A percentile compares a stretch with the other conserved stretches of the same genome.
phyloP scores from a whole-genome alignment of 2,329 filamentous ascomycete species.

The Colletotrichum kahawae region DNA sequence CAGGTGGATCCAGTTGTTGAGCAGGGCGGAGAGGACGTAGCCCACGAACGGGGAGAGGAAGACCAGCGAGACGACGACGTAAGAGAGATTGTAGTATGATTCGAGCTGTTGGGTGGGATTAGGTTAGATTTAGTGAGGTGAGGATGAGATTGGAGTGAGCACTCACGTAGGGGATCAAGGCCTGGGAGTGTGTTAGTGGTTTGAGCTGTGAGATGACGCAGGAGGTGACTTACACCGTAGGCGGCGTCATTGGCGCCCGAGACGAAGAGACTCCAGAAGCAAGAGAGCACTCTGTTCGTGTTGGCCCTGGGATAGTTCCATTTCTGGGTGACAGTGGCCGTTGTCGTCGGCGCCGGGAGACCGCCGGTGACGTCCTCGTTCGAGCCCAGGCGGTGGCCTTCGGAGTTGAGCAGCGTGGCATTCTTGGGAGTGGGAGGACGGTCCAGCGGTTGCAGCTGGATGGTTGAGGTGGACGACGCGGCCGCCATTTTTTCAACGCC shows the following conservation, averaged over 20 bases:
- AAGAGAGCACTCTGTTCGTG: conserved; percentile 51
- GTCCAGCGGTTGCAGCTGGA: conserved; percentile 3
- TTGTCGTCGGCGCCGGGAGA: conserved; percentile 11
- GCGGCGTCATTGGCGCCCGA: conserved; percentile 65
- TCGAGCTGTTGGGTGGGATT: conserved; percentile 22
- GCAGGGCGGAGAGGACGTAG: conserved; percentile 64
- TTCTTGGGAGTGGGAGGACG: neutral
- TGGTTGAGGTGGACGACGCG: neutral
- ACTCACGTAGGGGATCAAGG: conserved; percentile 55
- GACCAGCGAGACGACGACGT: conserved; percentile 67
- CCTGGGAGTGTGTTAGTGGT: conserved; percentile 33
- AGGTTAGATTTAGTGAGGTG: conserved; percentile 26
- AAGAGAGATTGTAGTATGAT: conserved; percentile 64
- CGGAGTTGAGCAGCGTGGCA: neutral
- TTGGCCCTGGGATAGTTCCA: conserved; percentile 58
- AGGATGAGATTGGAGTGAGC: conserved; percentile 24
- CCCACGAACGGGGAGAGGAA: conserved; percentile 71
- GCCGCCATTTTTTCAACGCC: neutral
- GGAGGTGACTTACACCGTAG: conserved; percentile 52
- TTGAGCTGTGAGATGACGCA: neutral
- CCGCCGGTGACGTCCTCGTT: neutral
- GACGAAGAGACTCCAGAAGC: conserved; percentile 63
- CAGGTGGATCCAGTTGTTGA: conserved; percentile 57
- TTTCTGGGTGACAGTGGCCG: conserved; percentile 32
- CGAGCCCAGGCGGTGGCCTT: conserved; percentile 10